These are phyloP conservation scores for Globisporangium carolinianum DNA, from an alignment of 352 stramenopile genomes.

Conservation along the genomic window DNA sequence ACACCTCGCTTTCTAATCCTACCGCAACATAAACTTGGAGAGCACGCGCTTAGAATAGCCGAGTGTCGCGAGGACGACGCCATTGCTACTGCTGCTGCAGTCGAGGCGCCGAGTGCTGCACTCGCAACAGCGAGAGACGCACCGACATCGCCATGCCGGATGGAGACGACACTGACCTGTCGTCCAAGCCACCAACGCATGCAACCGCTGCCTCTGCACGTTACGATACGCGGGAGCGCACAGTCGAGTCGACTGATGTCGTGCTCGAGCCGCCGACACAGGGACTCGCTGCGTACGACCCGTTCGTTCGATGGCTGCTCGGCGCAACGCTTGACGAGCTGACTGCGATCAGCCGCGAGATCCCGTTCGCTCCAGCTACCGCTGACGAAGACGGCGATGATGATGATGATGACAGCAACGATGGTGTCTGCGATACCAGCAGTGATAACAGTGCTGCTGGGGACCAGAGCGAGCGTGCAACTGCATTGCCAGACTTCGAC, in stretches of 20 bases:
- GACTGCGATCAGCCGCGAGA: conserved; percentile 17
- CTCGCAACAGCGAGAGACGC: conserved; percentile 1
- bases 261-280: conserved; percentile 26
- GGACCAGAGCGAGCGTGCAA: conserved; percentile 1
- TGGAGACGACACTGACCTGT: conserved; percentile 1
- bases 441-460: neutral
- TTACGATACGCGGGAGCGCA: neutral
- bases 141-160: conserved; percentile 3
- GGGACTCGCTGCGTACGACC: conserved; percentile 31
- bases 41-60: no score
- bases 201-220: neutral
- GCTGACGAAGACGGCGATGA: neutral
- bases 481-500: neutral
- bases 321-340: conserved; percentile 37
- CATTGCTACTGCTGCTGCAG: no score
- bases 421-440: neutral
- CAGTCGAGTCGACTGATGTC: conserved; percentile 12
- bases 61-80: no score
- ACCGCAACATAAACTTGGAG: no score
- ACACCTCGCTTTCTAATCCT: no score
- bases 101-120: no score
- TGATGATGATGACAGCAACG: neutral
- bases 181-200: no score
- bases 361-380: conserved; percentile 16
- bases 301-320: conserved; percentile 60